These are phyloP conservation scores for Penicillium longicatenatum DNA, from an alignment of 495 filamentous ascomycete genomes.

Conservation along the genomic window DNA sequence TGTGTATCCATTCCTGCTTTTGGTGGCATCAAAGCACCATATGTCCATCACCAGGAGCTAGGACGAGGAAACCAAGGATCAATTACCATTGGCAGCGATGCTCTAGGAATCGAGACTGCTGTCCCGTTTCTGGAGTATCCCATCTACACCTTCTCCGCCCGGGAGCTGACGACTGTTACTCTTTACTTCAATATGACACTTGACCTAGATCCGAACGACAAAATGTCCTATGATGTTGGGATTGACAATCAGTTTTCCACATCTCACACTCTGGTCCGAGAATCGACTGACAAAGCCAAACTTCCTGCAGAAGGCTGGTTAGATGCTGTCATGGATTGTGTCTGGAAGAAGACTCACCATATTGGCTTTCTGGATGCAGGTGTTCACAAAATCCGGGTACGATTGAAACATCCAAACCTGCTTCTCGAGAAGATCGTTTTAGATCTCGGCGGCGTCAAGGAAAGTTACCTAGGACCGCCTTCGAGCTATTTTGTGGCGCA, in stretches of 20 bases:
- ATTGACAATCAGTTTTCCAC: slow-evolving; percentile 39
- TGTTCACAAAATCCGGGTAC: slow-evolving; percentile 34
- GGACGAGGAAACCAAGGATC: slow-evolving; percentile 15
- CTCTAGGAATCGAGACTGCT: neutral
- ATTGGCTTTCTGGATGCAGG: slow-evolving; percentile 1
- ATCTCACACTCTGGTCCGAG: slow-evolving; percentile 1
- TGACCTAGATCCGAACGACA: slow-evolving; percentile 60
- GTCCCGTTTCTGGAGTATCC: slow-evolving; percentile 56
- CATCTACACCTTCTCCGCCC: slow-evolving; percentile 62
- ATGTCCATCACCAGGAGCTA: slow-evolving; percentile 20
- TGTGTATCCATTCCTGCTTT: slow-evolving; percentile 39
- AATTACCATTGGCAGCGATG: slow-evolving; percentile 19
- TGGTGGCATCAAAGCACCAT: slow-evolving; percentile 38
- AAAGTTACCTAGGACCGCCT: slow-evolving; percentile 68
- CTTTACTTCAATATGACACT: slow-evolving; percentile 61
- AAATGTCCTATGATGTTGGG: slow-evolving; percentile 61
- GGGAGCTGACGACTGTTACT: slow-evolving; percentile 52
- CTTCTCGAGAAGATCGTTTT: slow-evolving; percentile 71
- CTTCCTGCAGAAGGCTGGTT: slow-evolving; percentile 54
- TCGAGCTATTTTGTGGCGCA: slow-evolving; percentile 4
- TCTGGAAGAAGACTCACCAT: slow-evolving; percentile 51
- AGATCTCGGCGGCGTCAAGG: slow-evolving; percentile 66
- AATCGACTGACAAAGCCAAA: slow-evolving; percentile 7
- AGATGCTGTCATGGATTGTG: slow-evolving; percentile 54
- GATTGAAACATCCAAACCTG: slow-evolving; percentile 59